Conservation (phyloP, 108 stramenopile genomes). For the Skeletonema tropicum region DNA sequence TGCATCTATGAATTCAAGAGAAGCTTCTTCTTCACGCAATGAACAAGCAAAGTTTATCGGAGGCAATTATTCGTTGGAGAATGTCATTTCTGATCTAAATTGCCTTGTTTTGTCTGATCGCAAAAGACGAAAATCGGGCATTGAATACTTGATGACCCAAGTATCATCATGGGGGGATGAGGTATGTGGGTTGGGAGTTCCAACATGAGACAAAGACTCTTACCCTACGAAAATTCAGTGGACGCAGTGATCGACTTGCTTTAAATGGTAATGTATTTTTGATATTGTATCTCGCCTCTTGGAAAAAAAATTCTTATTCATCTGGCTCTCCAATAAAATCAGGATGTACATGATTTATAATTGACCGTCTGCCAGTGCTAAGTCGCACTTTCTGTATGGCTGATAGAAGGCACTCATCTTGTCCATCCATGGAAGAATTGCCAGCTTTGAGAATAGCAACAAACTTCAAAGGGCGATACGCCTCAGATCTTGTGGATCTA, state of each 20-base stretch:
- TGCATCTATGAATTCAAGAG: background rate
- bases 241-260: background rate
- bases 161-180: slow-evolving; percentile 16
- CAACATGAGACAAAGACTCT: slow-evolving; percentile 14
- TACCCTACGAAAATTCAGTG: background rate
- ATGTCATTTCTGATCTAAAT: slow-evolving; percentile 23
- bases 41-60: background rate
- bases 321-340: background rate
- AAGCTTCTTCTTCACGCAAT: background rate
- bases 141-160: slow-evolving; percentile 6
- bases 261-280: background rate
- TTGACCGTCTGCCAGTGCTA: slow-evolving; percentile 13
- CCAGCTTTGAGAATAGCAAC: slow-evolving; percentile 15
- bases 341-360: background rate
- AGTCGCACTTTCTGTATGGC: slow-evolving; percentile 15
- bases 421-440: background rate
- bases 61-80: slow-evolving; percentile 12
- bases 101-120: slow-evolving; percentile 19
- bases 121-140: slow-evolving; percentile 12
- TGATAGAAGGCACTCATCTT: slow-evolving; percentile 1
- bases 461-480: slow-evolving; percentile 62
- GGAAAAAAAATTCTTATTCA: background rate
- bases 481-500: slow-evolving; percentile 67
- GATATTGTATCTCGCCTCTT: background rate
- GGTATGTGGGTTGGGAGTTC: slow-evolving; percentile 19